Percentiles rank a stretch among this genome's conserved stretches.
Evolutionary conservation across 345 rosid species (phyloP).

Genomic region (Rhodamnia argentea): DNA sequence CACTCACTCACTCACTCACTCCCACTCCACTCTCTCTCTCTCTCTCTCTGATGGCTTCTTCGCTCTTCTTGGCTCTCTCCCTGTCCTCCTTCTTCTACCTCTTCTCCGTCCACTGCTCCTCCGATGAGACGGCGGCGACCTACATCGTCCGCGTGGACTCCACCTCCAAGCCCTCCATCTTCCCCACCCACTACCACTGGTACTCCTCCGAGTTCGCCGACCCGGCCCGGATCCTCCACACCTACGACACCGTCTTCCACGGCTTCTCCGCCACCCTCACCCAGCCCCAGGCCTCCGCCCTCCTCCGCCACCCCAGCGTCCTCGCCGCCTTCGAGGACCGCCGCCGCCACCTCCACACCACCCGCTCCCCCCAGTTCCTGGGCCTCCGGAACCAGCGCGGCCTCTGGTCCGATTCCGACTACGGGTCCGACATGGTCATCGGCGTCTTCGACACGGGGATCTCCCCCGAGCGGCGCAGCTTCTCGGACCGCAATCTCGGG

Average conservation of each 20-base stretch:
- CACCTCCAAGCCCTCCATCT: constrained; percentile 62
- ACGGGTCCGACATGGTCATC: constrained; percentile 81
- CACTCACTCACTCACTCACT: background rate
- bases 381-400: constrained; percentile 70
- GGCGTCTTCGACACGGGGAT: constrained; percentile 81
- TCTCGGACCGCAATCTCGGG: constrained; percentile 64
- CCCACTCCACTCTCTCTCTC: background rate
- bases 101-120: constrained; percentile 8
- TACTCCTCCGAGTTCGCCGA: constrained; percentile 63
- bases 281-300: constrained; percentile 26
- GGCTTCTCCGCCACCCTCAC: constrained; percentile 73
- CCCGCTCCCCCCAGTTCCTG: constrained; percentile 82
- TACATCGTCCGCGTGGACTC: constrained; percentile 69
- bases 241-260: constrained; percentile 85
- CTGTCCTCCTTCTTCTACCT: constrained; percentile 3
- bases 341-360: constrained; percentile 72
- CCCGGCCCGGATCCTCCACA: constrained; percentile 53
- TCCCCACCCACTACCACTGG: constrained; percentile 85
- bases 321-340: constrained; percentile 62
- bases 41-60: background rate
- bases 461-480: constrained; percentile 81
- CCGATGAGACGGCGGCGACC: constrained; percentile 28
- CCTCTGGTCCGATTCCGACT: constrained; percentile 79
- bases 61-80: background rate
- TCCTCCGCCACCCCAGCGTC: constrained; percentile 50